Conservation (phyloP, 2,329 filamentous ascomycete genomes). For the Beauveria rudraprayagi region DNA sequence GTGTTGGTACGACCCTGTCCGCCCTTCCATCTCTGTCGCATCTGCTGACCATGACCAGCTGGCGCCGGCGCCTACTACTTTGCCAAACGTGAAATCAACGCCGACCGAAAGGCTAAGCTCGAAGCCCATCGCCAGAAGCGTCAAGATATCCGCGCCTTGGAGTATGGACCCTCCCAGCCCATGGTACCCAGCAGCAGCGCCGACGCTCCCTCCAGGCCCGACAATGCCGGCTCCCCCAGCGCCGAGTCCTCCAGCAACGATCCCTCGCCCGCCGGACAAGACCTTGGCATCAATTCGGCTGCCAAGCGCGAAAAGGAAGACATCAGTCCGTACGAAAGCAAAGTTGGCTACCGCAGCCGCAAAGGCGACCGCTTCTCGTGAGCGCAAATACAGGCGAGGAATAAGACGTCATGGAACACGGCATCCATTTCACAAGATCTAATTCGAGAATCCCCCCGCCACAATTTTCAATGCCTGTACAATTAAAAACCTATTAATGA, state of each 20-base stretch:
- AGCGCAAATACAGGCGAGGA: not conserved
- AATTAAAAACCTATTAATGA: not conserved
- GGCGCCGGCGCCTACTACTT: conserved; percentile 92
- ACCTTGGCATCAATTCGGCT: conserved; percentile 61
- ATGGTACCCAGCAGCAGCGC: conserved; percentile 23
- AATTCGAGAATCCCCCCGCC: not conserved
- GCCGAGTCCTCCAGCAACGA: conserved; percentile 65
- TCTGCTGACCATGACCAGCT: conserved; percentile 40
- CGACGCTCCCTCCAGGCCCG: conserved; percentile 17
- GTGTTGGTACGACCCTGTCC: conserved; percentile 53
- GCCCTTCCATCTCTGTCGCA: not conserved
- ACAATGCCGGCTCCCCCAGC: conserved; percentile 54
- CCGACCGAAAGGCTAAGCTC: conserved; percentile 67
- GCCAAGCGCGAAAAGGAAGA: conserved; percentile 55
- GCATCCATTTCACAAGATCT: not conserved
- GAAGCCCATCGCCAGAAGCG: conserved; percentile 59
- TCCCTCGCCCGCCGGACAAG: conserved; percentile 79
- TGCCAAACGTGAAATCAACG: conserved; percentile 90
- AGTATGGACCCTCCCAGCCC: conserved; percentile 35
- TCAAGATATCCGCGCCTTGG: conserved; percentile 47
- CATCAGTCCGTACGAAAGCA: conserved; percentile 75
- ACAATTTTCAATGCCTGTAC: not conserved
- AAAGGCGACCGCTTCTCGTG: conserved; percentile 82
- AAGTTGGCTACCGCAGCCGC: conserved; percentile 62
- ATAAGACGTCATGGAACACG: not conserved